These are phyloP conservation scores for Metschnikowia peoriensis DNA, from an alignment of 805 yeast species.

Conservation along the genomic window DNA sequence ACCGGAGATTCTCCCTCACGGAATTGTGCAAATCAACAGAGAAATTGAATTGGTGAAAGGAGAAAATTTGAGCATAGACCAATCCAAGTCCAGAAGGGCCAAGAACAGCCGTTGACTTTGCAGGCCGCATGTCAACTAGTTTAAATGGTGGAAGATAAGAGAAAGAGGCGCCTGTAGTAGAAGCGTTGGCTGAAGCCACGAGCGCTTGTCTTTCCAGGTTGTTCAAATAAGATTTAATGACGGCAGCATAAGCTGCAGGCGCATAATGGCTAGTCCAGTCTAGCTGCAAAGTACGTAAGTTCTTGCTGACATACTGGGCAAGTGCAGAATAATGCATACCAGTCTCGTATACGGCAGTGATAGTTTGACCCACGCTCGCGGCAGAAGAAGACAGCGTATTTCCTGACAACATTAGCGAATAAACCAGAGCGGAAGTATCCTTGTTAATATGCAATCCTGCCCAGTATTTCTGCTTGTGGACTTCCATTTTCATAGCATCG, in stretches of 20 bases:
- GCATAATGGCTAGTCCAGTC: slow-evolving; percentile 26
- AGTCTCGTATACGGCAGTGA: slow-evolving; percentile 24
- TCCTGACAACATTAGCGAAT: slow-evolving; percentile 16
- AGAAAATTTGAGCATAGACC: slow-evolving; percentile 31
- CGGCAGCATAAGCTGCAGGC: slow-evolving; percentile 19
- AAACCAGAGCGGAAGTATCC: slow-evolving; percentile 26
- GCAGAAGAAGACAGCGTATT: slow-evolving; percentile 16
- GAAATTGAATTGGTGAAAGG: slow-evolving; percentile 37
- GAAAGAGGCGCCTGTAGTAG: slow-evolving; percentile 13
- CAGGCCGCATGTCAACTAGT: slow-evolving; percentile 22
- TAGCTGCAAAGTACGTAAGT: slow-evolving; percentile 18
- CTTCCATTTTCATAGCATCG: slow-evolving; percentile 19
- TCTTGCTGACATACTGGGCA: slow-evolving; percentile 33
- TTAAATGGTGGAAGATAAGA: slow-evolving; percentile 24
- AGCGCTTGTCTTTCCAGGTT: slow-evolving; percentile 13
- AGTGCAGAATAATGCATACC: slow-evolving; percentile 33
- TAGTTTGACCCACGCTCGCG: slow-evolving; percentile 18
- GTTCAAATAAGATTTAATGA: slow-evolving; percentile 16
- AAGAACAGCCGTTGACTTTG: slow-evolving; percentile 21
- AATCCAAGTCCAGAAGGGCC: slow-evolving; percentile 36
- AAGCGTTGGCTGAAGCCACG: slow-evolving; percentile 16
- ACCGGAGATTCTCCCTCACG: slow-evolving; percentile 22
- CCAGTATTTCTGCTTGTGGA: slow-evolving; percentile 34
- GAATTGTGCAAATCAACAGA: slow-evolving; percentile 24
- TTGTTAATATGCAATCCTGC: slow-evolving; percentile 25